Percentiles rank a stretch among this genome's conserved stretches.
Conservation (phyloP, 1,284 basidiomycete species). For the Xanthoconium separans region DNA sequence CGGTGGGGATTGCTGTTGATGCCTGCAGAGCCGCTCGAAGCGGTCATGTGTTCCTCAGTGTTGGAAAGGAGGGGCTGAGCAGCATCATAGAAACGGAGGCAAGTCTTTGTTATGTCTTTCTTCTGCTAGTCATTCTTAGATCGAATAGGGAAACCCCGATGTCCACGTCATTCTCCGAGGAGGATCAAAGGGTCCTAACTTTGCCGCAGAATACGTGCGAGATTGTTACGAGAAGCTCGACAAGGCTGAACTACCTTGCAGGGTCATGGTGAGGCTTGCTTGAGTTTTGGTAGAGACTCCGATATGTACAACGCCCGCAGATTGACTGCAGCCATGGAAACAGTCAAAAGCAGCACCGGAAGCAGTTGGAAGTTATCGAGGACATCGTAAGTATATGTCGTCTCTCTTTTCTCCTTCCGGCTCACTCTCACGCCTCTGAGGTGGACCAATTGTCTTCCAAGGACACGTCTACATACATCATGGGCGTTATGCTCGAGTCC, state of each 20-base stretch:
- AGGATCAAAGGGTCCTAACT: constrained; percentile 86
- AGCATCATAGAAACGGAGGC: constrained; percentile 90
- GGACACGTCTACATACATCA: constrained; percentile 76
- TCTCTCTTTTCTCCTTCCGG: background rate
- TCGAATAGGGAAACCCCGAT: constrained; percentile 75
- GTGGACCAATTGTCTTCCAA: constrained; percentile 68
- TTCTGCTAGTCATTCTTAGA: constrained; percentile 5
- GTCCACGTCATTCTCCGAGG: constrained; percentile 93
- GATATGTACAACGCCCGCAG: constrained; percentile 37
- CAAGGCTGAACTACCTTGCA: constrained; percentile 78
- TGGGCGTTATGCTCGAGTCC: constrained; percentile 98
- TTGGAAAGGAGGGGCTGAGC: constrained; percentile 90
- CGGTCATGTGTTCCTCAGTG: constrained; percentile 90
- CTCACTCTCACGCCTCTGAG: constrained; percentile 36
- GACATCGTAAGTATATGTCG: constrained; percentile 63
- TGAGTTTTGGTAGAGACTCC: background rate
- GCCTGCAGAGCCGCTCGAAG: constrained; percentile 86
- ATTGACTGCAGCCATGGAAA: constrained; percentile 97
- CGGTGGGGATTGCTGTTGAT: constrained; percentile 84
- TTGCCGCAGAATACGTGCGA: constrained; percentile 72
- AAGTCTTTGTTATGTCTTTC: constrained; percentile 15
- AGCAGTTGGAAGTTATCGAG: constrained; percentile 82
- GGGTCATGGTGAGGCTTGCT: constrained; percentile 70
- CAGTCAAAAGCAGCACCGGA: constrained; percentile 83
- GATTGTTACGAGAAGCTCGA: constrained; percentile 74